Conservation (phyloP, 164 flowering plant genomes). For the Cinnamomum micranthum region DNA sequence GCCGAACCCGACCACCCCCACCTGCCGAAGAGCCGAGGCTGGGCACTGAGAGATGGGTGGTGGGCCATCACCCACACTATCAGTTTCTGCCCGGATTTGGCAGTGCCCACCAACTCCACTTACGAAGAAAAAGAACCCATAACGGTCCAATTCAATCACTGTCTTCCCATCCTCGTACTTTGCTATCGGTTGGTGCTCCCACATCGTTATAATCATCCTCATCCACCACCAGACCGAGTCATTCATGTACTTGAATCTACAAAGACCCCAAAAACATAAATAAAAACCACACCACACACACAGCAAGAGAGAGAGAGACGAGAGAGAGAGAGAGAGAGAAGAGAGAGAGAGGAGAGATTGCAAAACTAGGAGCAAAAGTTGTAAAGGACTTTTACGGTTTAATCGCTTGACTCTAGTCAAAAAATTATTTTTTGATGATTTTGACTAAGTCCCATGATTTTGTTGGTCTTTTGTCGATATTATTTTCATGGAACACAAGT, state of each 20-base stretch:
- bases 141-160: conserved; percentile 31
- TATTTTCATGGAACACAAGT: no score
- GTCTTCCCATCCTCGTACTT: conserved; percentile 41
- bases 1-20: conserved; percentile 10
- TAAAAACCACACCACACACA: no score
- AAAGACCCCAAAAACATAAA: no score
- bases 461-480: no score
- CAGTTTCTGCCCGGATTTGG: conserved; percentile 39
- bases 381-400: no score
- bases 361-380: no score
- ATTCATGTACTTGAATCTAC: conserved; percentile 49
- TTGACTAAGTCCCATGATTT: no score
- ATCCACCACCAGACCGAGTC: conserved; percentile 61
- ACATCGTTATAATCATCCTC: conserved; percentile 37
- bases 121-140: conserved; percentile 56
- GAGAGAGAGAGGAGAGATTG: no score
- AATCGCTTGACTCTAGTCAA: no score
- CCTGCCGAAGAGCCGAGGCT: conserved; percentile 22
- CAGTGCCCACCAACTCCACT: conserved; percentile 46
- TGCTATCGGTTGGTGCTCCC: conserved; percentile 24
- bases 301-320: no score
- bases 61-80: conserved; percentile 48
- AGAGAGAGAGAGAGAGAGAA: no score
- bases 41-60: conserved; percentile 12
- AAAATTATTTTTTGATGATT: no score